Evolutionary conservation across 1,284 basidiomycete genomes (phyloP).

Genomic region (Trichosporon faecale): DNA sequence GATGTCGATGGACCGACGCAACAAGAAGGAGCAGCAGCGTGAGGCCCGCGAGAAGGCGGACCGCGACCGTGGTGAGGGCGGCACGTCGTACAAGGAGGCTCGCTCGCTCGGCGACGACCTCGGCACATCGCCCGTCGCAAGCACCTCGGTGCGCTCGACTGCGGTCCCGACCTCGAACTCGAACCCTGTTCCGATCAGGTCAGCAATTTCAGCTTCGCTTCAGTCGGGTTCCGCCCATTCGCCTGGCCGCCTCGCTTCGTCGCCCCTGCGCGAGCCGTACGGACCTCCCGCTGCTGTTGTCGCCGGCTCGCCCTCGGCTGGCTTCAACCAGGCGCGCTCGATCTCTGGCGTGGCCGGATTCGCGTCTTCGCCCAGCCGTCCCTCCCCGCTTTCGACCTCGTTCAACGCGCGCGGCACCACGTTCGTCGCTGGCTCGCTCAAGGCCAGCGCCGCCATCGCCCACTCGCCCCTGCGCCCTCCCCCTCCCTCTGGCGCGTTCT

Average conservation of each 20-base stretch:
- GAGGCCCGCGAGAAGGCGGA: slow-evolving; percentile 52
- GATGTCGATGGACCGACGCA: slow-evolving; percentile 93
- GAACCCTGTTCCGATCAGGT: slow-evolving; percentile 46
- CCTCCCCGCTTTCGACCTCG: slow-evolving; percentile 44
- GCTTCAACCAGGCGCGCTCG: slow-evolving; percentile 37
- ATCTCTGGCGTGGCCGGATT: slow-evolving; percentile 32
- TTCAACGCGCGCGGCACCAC: slow-evolving; percentile 36
- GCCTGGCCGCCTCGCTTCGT: slow-evolving; percentile 32
- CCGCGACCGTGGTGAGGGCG: slow-evolving; percentile 1
- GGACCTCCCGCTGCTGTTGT: slow-evolving; percentile 41
- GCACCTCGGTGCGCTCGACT: background rate
- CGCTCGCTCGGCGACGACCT: slow-evolving; percentile 17
- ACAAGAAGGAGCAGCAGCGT: slow-evolving; percentile 90
- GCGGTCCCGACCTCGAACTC: slow-evolving; percentile 22
- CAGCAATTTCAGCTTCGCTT: slow-evolving; percentile 41
- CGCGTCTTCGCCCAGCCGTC: slow-evolving; percentile 42
- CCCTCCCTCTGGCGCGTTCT: slow-evolving; percentile 32
- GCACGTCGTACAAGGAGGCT: slow-evolving; percentile 9
- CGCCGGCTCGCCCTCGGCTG: slow-evolving; percentile 42
- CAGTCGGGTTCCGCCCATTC: slow-evolving; percentile 30
- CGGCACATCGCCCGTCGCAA: slow-evolving; percentile 14
- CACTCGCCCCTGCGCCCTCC: slow-evolving; percentile 44
- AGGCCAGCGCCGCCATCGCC: slow-evolving; percentile 30
- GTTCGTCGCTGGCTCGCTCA: slow-evolving; percentile 41
- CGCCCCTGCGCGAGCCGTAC: slow-evolving; percentile 47